phyloP scores from a whole-genome alignment of 768 basidiomycete species.

The Boletus coccyginus region DNA sequence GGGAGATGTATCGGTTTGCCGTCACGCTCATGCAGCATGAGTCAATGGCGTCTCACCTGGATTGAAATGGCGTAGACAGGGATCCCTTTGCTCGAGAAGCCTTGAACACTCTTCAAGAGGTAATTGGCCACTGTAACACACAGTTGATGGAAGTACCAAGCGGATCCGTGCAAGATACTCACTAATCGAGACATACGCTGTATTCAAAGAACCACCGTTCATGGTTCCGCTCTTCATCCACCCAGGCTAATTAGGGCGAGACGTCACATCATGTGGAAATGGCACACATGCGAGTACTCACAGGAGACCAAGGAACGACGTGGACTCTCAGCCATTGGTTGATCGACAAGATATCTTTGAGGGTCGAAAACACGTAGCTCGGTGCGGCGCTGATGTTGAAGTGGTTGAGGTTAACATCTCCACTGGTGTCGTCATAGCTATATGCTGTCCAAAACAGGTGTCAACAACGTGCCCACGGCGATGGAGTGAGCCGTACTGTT shows the following conservation, averaged over 20 bases:
- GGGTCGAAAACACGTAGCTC: slow-evolving; percentile 57
- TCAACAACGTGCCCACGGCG: slow-evolving; percentile 1
- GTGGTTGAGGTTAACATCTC: slow-evolving; percentile 54
- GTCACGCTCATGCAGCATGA: not conserved
- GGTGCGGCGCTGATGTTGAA: slow-evolving; percentile 62
- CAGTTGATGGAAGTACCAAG: not conserved
- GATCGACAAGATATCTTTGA: slow-evolving; percentile 60
- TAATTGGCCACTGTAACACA: slow-evolving; percentile 59
- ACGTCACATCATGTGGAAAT: not conserved
- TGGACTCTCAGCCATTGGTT: slow-evolving; percentile 55
- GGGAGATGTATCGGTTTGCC: not conserved
- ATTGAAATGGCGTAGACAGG: slow-evolving; percentile 61
- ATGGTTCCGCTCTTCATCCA: slow-evolving; percentile 79
- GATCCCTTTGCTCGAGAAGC: slow-evolving; percentile 61
- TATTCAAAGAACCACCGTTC: slow-evolving; percentile 60
- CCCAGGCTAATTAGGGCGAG: slow-evolving; percentile 47
- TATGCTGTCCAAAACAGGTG: slow-evolving; percentile 42
- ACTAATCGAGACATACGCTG: slow-evolving; percentile 49
- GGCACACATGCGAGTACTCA: slow-evolving; percentile 30
- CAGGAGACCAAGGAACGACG: slow-evolving; percentile 73
- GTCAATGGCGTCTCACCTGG: slow-evolving; percentile 31
- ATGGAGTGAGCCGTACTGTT: slow-evolving; percentile 37
- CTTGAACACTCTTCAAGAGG: slow-evolving; percentile 69
- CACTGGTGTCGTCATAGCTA: slow-evolving; percentile 60
- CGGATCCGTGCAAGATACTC: slow-evolving; percentile 19